phyloP scores from a whole-genome alignment of 345 rosid species.

The Gossypium raimondii region DNA sequence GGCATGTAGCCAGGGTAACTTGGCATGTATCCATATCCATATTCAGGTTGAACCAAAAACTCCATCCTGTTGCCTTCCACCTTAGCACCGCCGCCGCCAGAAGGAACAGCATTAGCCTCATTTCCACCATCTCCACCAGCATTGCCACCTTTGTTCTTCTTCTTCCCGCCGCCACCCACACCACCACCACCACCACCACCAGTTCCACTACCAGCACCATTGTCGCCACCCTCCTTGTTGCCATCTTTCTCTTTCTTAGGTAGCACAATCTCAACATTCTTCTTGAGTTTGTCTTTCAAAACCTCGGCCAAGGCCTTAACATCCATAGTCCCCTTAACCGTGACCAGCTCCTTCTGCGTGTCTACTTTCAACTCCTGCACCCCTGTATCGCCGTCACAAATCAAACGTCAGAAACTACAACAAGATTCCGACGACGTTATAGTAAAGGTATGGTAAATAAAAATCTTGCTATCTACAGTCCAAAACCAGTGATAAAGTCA shows the following conservation, averaged over 20 bases:
- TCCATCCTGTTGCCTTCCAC: conserved; percentile 26
- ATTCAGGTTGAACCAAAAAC: conserved; percentile 34
- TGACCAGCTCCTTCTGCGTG: conserved; percentile 53
- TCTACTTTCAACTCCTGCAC: conserved; percentile 44
- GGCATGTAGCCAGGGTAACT: conserved; percentile 27
- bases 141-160: conserved; percentile 23
- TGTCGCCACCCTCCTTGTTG: conserved; percentile 26
- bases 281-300: conserved; percentile 56
- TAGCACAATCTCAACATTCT: conserved; percentile 49
- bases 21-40: conserved; percentile 22
- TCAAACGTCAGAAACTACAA: not conserved
- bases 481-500: not conserved
- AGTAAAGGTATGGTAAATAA: not conserved
- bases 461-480: not conserved
- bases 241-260: conserved; percentile 57
- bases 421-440: conserved; percentile 5
- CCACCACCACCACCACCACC: conserved; percentile 26
- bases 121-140: conserved; percentile 12
- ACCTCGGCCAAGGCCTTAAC: conserved; percentile 41
- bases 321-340: conserved; percentile 74
- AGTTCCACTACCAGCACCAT: conserved; percentile 18
- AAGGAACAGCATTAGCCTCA: conserved; percentile 1
- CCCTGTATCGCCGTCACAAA: conserved; percentile 34
- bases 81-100: not conserved
- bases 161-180: conserved; percentile 25